Evolutionary conservation across 306 rosid species (phyloP).

Genomic region (Ammopiptanthus mongolicus): DNA sequence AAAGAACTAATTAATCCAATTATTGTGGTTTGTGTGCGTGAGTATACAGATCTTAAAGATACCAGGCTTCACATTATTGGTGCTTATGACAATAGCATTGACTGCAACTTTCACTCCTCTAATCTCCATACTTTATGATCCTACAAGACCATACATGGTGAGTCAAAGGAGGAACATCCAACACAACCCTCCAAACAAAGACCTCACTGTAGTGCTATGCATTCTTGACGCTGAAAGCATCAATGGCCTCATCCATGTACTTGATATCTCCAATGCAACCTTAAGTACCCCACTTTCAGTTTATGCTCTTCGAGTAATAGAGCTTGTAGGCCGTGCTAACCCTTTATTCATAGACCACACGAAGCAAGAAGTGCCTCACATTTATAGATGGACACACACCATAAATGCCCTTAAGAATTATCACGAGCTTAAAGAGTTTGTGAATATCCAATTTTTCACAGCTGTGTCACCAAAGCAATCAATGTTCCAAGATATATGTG

Average conservation of each 20-base stretch:
- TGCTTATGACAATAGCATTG: constrained; percentile 36
- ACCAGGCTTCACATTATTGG: constrained; percentile 52
- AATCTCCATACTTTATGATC: constrained; percentile 62
- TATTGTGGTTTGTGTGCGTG: neutral
- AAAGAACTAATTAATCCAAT: neutral
- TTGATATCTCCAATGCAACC: constrained; percentile 52
- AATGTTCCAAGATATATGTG: constrained; percentile 73
- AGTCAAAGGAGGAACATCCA: constrained; percentile 66
- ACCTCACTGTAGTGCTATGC: constrained; percentile 40
- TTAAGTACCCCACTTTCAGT: constrained; percentile 32
- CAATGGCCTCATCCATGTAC: constrained; percentile 35
- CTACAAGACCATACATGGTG: constrained; percentile 75
- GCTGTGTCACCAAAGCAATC: constrained; percentile 42
- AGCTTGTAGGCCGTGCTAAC: constrained; percentile 58
- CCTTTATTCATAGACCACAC: constrained; percentile 63
- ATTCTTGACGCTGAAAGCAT: constrained; percentile 38
- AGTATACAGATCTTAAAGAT: constrained; percentile 39
- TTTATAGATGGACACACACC: constrained; percentile 29
- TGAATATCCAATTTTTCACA: constrained; percentile 43
- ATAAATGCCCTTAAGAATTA: constrained; percentile 33
- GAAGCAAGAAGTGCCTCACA: constrained; percentile 32
- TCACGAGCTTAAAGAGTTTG: constrained; percentile 25
- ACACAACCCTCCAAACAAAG: constrained; percentile 42
- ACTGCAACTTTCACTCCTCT: constrained; percentile 50
- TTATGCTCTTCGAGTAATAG: constrained; percentile 40